Evolutionary conservation across 2,329 filamentous ascomycete species (phyloP).

Genomic region (Scytalidium lignicola): DNA sequence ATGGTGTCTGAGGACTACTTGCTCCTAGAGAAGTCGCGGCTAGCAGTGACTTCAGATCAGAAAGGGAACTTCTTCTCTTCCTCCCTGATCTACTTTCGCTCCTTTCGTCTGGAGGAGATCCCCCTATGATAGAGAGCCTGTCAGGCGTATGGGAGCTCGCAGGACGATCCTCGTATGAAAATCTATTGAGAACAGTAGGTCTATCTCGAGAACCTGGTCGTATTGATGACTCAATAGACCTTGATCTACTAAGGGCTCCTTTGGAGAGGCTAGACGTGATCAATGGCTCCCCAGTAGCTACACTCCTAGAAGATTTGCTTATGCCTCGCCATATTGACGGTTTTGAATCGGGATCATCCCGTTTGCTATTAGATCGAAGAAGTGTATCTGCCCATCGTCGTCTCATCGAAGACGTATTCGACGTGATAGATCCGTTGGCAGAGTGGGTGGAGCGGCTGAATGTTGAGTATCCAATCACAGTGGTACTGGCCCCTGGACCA

Average conservation of each 20-base stretch:
- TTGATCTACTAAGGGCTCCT: conserved; percentile 61
- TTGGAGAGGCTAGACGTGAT: conserved; percentile 57
- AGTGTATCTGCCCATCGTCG: conserved; percentile 77
- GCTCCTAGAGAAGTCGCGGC: conserved; percentile 50
- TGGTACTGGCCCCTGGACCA: conserved; percentile 24
- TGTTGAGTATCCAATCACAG: conserved; percentile 11
- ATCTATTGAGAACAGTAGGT: conserved; percentile 50
- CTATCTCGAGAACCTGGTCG: conserved; percentile 55
- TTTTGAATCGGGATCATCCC: conserved; percentile 61
- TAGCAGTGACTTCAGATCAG: conserved; percentile 72
- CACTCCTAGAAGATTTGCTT: conserved; percentile 69
- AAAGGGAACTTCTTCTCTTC: conserved; percentile 87
- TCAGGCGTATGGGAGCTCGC: conserved; percentile 43
- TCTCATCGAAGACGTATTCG: conserved; percentile 80
- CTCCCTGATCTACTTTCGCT: conserved; percentile 46
- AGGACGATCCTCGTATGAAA: conserved; percentile 58
- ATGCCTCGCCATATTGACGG: conserved; percentile 81
- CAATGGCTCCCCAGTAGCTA: conserved; percentile 50
- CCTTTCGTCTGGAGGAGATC: conserved; percentile 36
- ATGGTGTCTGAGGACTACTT: conserved; percentile 29
- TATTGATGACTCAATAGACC: conserved; percentile 66
- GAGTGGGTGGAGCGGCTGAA: conserved; percentile 20
- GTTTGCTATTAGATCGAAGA: conserved; percentile 74
- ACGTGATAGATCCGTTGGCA: conserved; percentile 66
- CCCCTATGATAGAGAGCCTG: conserved; percentile 25